phyloP scores from a whole-genome alignment of 2,329 filamentous ascomycete species.

The Sarocladium oryzae region DNA sequence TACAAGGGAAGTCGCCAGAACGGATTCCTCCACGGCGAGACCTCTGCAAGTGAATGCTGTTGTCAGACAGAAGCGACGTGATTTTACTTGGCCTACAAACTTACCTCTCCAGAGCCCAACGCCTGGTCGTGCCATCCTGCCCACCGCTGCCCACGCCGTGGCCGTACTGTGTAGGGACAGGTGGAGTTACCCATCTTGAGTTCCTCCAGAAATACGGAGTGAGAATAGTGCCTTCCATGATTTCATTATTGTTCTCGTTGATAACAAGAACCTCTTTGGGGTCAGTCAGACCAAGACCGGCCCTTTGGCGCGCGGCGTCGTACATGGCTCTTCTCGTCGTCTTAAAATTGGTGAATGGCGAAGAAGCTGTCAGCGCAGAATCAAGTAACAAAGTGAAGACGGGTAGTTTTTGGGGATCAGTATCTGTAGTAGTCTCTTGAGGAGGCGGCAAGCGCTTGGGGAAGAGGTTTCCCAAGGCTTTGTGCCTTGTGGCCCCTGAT shows the following conservation, averaged over 20 bases:
- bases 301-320: constrained; percentile 58
- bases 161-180: constrained; percentile 39
- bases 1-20: constrained; percentile 53
- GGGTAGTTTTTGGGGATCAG: constrained; percentile 19
- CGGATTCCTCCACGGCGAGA: constrained; percentile 58
- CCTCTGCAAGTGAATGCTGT: constrained; percentile 25
- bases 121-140: constrained; percentile 72
- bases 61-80: not conserved
- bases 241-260: constrained; percentile 48
- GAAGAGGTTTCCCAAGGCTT: constrained; percentile 44
- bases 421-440: not conserved
- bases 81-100: constrained; percentile 14
- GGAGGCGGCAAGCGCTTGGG: constrained; percentile 49
- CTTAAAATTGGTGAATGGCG: constrained; percentile 77
- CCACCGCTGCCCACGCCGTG: constrained; percentile 57
- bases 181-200: constrained; percentile 74
- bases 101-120: constrained; percentile 71
- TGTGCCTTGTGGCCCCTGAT: constrained; percentile 25
- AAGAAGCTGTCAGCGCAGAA: constrained; percentile 30
- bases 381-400: constrained; percentile 41
- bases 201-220: constrained; percentile 74
- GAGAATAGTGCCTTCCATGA: constrained; percentile 83
- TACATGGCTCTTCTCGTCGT: constrained; percentile 72
- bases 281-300: constrained; percentile 43
- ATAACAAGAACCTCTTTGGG: constrained; percentile 69